These are phyloP conservation scores for Alternaria triticina DNA, from an alignment of 2,329 filamentous ascomycete species.

Conservation along the genomic window DNA sequence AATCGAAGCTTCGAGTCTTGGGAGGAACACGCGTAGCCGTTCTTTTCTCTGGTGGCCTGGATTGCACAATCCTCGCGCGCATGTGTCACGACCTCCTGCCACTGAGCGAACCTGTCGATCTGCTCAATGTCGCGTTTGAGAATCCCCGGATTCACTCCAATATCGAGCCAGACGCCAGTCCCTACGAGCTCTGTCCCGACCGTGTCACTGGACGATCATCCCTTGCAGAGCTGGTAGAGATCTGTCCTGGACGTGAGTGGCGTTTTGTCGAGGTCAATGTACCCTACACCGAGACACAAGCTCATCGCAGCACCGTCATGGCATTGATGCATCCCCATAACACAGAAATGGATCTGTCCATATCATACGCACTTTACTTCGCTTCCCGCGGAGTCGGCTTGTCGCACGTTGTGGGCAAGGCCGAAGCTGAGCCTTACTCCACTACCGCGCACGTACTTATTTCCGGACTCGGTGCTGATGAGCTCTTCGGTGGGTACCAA, in stretches of 20 bases:
- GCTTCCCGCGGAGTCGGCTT: conserved; percentile 75
- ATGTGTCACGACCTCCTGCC: conserved; percentile 80
- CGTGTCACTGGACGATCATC: conserved; percentile 84
- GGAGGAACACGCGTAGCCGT: conserved; percentile 68
- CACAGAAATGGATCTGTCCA: conserved; percentile 98
- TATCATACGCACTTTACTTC: conserved; percentile 93
- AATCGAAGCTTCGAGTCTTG: not conserved
- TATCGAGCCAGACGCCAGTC: conserved; percentile 35
- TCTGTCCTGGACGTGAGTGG: conserved; percentile 77
- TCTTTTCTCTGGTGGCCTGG: conserved; percentile 91
- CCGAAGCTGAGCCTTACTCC: conserved; percentile 56
- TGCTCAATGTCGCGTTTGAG: conserved; percentile 96
- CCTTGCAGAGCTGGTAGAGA: conserved; percentile 71
- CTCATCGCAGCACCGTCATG: conserved; percentile 73
- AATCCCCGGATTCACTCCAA: conserved; percentile 72
- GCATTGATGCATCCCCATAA: conserved; percentile 89
- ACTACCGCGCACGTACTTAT: conserved; percentile 83
- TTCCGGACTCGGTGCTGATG: conserved; percentile 92
- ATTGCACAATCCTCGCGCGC: conserved; percentile 87
- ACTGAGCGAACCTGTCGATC: conserved; percentile 72
- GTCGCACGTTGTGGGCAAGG: conserved; percentile 40
- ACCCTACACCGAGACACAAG: conserved; percentile 75
- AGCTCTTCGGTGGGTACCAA: conserved; percentile 92
- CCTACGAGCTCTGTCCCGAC: conserved; percentile 88
- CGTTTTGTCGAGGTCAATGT: conserved; percentile 87